Conservation (phyloP, 176 grass and related monocot species). For the Ananas comosus region DNA sequence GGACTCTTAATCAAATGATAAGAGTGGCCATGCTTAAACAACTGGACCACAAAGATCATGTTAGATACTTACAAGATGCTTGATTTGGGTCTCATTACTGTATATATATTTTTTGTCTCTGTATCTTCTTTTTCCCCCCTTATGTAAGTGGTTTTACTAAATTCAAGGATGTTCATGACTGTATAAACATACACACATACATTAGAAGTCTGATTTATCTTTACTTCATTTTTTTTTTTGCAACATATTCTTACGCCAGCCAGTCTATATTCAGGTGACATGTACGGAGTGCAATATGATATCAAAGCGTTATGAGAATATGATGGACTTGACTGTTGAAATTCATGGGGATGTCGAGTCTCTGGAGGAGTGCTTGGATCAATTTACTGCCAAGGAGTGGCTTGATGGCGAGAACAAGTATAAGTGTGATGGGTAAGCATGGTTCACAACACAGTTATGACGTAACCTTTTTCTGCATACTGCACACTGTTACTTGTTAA, state of each 20-base stretch:
- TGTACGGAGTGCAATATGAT: slow-evolving; percentile 76
- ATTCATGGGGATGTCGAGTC: slow-evolving; percentile 95
- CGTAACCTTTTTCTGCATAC: background rate
- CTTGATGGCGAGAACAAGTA: slow-evolving; percentile 99
- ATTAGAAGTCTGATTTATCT: background rate
- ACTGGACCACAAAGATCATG: no score
- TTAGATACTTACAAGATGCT: no score
- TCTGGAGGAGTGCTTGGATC: slow-evolving; percentile 85
- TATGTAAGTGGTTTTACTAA: no score
- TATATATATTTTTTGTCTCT: no score
- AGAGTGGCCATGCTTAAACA: no score
- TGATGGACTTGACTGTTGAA: slow-evolving; percentile 99
- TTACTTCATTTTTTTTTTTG: background rate
- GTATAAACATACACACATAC: no score
- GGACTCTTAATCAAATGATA: no score
- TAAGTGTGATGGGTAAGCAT: slow-evolving; percentile 89
- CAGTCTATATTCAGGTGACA: slow-evolving; percentile 46
- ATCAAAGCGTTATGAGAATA: slow-evolving; percentile 96
- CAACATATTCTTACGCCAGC: background rate
- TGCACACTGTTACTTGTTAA: background rate
- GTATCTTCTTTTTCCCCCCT: no score
- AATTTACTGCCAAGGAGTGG: slow-evolving; percentile 89
- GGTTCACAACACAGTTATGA: background rate
- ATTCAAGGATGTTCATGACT: no score
- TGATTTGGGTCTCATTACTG: no score